A percentile compares a stretch with the other conserved stretches of the same genome.
Conservation (phyloP, 768 basidiomycete genomes). For the Leccinum pellstonianum region DNA sequence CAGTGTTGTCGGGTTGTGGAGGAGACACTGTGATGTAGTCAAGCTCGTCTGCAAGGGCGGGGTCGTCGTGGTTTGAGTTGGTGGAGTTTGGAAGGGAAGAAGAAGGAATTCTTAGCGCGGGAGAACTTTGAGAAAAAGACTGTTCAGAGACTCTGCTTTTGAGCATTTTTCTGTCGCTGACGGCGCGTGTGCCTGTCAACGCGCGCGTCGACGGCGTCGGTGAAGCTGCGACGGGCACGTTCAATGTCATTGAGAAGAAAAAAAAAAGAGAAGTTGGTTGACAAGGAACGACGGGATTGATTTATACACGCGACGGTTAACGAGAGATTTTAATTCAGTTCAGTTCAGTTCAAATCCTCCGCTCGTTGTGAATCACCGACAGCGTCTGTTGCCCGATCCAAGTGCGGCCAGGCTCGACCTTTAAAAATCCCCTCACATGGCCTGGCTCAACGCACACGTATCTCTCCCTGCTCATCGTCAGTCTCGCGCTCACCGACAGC, state of each 20-base stretch:
- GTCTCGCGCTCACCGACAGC: conserved; percentile 2
- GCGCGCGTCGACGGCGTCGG: conserved; percentile 13
- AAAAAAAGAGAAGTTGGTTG: background rate
- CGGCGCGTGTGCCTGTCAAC: background rate
- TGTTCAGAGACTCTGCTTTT: conserved; percentile 52
- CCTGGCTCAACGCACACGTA: conserved; percentile 95
- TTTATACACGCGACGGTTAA: background rate
- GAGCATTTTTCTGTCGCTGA: conserved; percentile 38
- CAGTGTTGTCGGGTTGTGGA: conserved; percentile 16
- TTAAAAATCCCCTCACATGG: conserved; percentile 69
- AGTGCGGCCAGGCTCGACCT: conserved; percentile 57
- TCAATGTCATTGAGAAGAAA: background rate
- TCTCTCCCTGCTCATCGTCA: conserved; percentile 52
- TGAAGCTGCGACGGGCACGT: conserved; percentile 31
- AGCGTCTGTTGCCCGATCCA: conserved; percentile 81
- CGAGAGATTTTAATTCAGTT: background rate
- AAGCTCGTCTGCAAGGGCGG: conserved; percentile 62
- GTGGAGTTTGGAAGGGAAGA: conserved; percentile 14
- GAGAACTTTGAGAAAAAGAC: conserved; percentile 32
- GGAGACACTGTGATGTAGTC: conserved; percentile 64
- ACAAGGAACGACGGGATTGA: background rate
- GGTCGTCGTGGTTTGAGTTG: conserved; percentile 10
- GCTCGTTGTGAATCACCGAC: conserved; percentile 39
- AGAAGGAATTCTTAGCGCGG: conserved; percentile 4
- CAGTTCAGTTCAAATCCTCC: conserved; percentile 14